Conservation (phyloP, 2,329 filamentous ascomycete species). For the Sporothrix phasma region DNA sequence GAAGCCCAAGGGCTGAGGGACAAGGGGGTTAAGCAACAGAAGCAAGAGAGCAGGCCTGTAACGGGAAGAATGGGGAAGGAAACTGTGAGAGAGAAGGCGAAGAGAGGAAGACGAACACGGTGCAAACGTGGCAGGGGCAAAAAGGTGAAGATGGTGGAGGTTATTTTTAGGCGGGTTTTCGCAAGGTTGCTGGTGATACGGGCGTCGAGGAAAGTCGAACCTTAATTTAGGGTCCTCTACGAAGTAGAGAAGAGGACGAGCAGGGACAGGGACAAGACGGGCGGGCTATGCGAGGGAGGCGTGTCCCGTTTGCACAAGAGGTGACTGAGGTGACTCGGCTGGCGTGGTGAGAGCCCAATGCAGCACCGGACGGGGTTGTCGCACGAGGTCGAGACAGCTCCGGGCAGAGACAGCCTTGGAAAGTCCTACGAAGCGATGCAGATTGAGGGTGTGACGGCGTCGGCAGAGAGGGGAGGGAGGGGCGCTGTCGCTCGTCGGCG, state of each 20-base stretch:
- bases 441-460: not conserved
- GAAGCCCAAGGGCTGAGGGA: conserved; percentile 2
- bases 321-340: not conserved
- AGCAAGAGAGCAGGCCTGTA: not conserved
- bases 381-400: conserved; percentile 4
- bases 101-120: conserved; percentile 3
- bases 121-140: not conserved
- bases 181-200: conserved; percentile 15
- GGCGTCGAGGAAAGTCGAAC: conserved; percentile 9
- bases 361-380: not conserved
- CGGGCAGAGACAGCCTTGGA: conserved; percentile 1
- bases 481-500: conserved; percentile 2
- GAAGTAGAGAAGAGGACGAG: not conserved
- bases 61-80: not conserved
- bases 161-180: conserved; percentile 13
- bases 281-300: not conserved
- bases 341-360: not conserved
- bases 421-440: not conserved
- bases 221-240: conserved; percentile 5
- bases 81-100: too few relatives aligned
- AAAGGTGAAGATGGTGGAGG: not conserved
- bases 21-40: not conserved
- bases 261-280: conserved; percentile 6
- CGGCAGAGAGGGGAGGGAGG: not conserved
- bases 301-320: not conserved